Evolutionary conservation across 805 yeast species (phyloP), one percentile per base, ranked within the genome.

Genomic region (Saccharomycopsis vini): DNA sequence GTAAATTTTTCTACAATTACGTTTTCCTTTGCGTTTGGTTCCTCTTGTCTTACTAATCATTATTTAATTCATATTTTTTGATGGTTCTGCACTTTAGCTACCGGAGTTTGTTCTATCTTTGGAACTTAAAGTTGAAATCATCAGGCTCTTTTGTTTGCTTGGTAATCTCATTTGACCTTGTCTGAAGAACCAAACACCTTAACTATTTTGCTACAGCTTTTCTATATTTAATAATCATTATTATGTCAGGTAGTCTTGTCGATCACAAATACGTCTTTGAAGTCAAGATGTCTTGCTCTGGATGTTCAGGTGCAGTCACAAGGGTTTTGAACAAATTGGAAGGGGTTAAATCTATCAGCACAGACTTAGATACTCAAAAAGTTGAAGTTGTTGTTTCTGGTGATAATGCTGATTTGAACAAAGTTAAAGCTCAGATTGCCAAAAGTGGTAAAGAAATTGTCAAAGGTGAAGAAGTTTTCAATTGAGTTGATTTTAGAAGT

Each of bases 361-460:
- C 89, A 45, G 81, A 94, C 2, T 70, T 92, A 39, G 89, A 82
- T 41, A 64, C 76, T 23, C 97, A 90, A 67, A 67, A 80, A 2
- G 98, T 90, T 7, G 81, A 78, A 56, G 95, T 90, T 35, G 68
- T 69, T 45, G 74, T 92, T 7, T 64, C 62, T 13, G 64, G 62
- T 13, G 65, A 66, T 28, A 53, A 62, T 9, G 60, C 84, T 29
- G 72, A 75, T 42, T 87, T 83, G 58, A 94, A 89, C 40, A 74
- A 81, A 2, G 89, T 92, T n/a, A 69, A 80, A 44, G 79, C 72
- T 43, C 79, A 87, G 45, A 90, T 90, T 51, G 67, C 80, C 50
- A 90, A 90, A 69, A 88, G 97, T 1, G 97, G 97, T 30, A 90
- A 90, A 68, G 77, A 77, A 55, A 81, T 90, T 46, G 67, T 72